Conservation (phyloP, 2,329 filamentous ascomycete genomes). For the Aureobasidium sp. region DNA sequence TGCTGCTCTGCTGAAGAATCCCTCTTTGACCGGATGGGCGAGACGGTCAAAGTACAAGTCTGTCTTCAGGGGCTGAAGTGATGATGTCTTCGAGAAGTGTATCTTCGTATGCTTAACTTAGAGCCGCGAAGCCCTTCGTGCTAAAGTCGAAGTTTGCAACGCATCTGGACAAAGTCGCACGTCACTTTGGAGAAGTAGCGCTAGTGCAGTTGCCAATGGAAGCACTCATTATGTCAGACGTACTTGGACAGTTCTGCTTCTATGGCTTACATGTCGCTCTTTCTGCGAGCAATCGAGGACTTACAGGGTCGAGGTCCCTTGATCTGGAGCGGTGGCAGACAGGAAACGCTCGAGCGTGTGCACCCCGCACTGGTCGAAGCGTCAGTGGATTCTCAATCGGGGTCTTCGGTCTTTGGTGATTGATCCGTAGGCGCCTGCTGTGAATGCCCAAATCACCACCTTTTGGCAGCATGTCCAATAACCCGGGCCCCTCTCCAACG, state of each 20-base stretch:
- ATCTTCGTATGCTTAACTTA: not conserved
- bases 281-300: not conserved
- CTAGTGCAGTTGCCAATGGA: too few relatives aligned
- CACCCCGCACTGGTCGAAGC: conserved; percentile 3
- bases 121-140: not conserved
- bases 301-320: not conserved
- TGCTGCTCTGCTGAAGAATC: not conserved
- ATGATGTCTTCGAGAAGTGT: not conserved
- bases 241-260: too few relatives aligned
- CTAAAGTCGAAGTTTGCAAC: not conserved
- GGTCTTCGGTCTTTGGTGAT: not conserved
- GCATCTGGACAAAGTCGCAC: not conserved
- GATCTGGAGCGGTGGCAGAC: not conserved
- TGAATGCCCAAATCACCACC: not conserved
- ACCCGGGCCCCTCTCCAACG: not conserved
- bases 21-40: not conserved
- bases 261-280: too few relatives aligned
- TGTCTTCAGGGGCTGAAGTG: not conserved
- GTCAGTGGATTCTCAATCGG: not conserved
- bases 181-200: not conserved
- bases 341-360: not conserved
- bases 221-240: too few relatives aligned
- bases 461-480: conserved; percentile 1
- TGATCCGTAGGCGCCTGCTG: not conserved
- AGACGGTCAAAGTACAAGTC: too few relatives aligned